These are phyloP conservation scores for Arabis hirsuta DNA, from an alignment of 345 rosid genomes.

Conservation along the genomic window DNA sequence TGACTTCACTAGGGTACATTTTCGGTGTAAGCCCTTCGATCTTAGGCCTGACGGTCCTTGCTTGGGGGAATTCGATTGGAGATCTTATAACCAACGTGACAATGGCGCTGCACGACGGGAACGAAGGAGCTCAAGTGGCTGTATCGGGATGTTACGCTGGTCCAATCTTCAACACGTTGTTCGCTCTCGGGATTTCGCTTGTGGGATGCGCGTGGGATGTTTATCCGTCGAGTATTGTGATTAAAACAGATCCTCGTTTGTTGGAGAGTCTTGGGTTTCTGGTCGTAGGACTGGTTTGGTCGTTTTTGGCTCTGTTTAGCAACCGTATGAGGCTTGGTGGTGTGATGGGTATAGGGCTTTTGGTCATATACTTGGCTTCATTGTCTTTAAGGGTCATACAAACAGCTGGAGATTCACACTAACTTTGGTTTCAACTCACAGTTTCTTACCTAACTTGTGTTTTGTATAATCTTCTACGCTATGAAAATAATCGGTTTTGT, in stretches of 20 bases:
- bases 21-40: slow-evolving; percentile 81
- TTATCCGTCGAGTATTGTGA: slow-evolving; percentile 60
- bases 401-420: slow-evolving; percentile 41
- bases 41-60: slow-evolving; percentile 84
- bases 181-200: slow-evolving; percentile 76
- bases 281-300: slow-evolving; percentile 80
- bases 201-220: slow-evolving; percentile 63
- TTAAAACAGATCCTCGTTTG: slow-evolving; percentile 66
- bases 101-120: slow-evolving; percentile 77
- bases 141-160: slow-evolving; percentile 94
- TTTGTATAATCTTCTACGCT: slow-evolving; percentile 19
- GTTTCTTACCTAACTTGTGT: slow-evolving; percentile 11
- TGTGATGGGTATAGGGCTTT: slow-evolving; percentile 71
- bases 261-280: slow-evolving; percentile 72
- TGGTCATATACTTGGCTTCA: slow-evolving; percentile 76
- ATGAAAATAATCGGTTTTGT: slow-evolving; percentile 18
- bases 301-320: slow-evolving; percentile 74
- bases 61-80: slow-evolving; percentile 96
- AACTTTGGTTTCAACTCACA: slow-evolving; percentile 26
- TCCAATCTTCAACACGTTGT: slow-evolving; percentile 81
- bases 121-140: slow-evolving; percentile 82
- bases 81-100: slow-evolving; percentile 83
- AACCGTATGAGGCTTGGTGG: slow-evolving; percentile 68
- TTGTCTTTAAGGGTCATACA: slow-evolving; percentile 57
- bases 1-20: slow-evolving; percentile 66